phyloP scores from a whole-genome alignment of 2,329 filamentous ascomycete genomes.

The Penicillium sclerotigenum region DNA sequence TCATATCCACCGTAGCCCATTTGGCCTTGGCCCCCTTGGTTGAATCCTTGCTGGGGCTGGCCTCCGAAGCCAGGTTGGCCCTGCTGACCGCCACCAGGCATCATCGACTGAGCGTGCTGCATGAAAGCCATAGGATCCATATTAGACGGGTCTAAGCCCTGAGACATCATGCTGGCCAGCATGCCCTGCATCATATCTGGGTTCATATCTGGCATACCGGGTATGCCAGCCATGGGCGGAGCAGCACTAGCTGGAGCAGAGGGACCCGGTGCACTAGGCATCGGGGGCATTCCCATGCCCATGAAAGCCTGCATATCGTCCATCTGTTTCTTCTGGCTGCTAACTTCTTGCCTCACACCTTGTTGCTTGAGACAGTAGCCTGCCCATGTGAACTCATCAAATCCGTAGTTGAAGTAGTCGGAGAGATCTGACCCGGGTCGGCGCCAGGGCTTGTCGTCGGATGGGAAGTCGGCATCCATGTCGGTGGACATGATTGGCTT shows the following conservation, averaged over 20 bases:
- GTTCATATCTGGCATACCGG: slow-evolving; percentile 51
- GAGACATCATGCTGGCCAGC: slow-evolving; percentile 53
- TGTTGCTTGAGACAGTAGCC: slow-evolving; percentile 90
- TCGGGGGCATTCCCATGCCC: slow-evolving; percentile 48
- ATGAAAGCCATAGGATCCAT: slow-evolving; percentile 56
- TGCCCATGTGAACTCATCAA: slow-evolving; percentile 97
- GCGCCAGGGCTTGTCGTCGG: slow-evolving; percentile 89
- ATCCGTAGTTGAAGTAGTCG: slow-evolving; percentile 99
- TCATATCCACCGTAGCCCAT: slow-evolving; percentile 45
- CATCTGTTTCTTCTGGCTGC: slow-evolving; percentile 71
- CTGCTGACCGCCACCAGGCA: slow-evolving; percentile 41
- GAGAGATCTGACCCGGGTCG: slow-evolving; percentile 90
- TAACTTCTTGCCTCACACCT: slow-evolving; percentile 70
- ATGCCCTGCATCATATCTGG: slow-evolving; percentile 60
- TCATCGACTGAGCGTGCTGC: slow-evolving; percentile 52
- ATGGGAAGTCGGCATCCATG: slow-evolving; percentile 68
- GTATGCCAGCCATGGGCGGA: slow-evolving; percentile 36
- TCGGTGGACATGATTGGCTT: slow-evolving; percentile 81
- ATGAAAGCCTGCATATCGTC: slow-evolving; percentile 62
- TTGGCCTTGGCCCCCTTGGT: slow-evolving; percentile 40
- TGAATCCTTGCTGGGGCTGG: slow-evolving; percentile 34
- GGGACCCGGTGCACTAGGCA: slow-evolving; percentile 38
- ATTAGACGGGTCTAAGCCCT: slow-evolving; percentile 52
- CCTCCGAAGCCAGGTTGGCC: slow-evolving; percentile 36
- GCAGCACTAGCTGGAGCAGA: slow-evolving; percentile 29